Base-by-base conservation (phyloP, 495 filamentous ascomycete species). In the Mytilinidion resinicola region DNA sequence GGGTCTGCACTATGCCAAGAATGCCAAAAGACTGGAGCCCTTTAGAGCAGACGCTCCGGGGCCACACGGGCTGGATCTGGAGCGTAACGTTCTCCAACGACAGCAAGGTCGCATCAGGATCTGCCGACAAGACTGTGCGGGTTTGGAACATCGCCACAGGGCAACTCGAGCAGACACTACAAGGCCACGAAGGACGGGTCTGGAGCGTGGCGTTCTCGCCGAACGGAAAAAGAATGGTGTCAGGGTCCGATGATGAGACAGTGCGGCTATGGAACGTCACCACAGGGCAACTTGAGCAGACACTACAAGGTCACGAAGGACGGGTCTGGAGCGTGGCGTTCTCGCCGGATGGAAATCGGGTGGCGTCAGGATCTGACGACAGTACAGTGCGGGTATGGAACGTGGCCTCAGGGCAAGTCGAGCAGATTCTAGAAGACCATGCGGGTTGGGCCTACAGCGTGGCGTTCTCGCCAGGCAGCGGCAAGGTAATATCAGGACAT, bases 111-210 rank as follows among this genome's bases (percentile, higher is more conserved):
- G 48, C 20, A 30, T 10, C 48, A 37, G 20, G 7, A 20, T 51
- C 48, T 8, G 7, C 6, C 48, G 48, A 51, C 20, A 37, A 7
- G 7, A 30, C 48, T 9, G 92, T 91, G 3, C 78, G 92, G 44
- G 82, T 97, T 73, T 96, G 89, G 86, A 91, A 97, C 64, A 91
- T 88, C 51, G 88, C 96, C 63, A 96, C 88, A 0, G 91, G 91
- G 44, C 96, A 91, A 0, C 90, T 91, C 0, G 74, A 90, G 55
- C 81, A 87, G 68, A 96, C 91, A 2, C 73, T 97, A 15, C 92
- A 93, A 69, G 91, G 92, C 14, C 92, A 96, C 68, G 89, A 86
- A n/a, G 86, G 88, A 59, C 96, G 91, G 91, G 90, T 96, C 4
- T 73, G 96, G 63, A 86, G 83, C 1, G 86, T 95, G n/a, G 81